Evolutionary conservation across 2,329 filamentous ascomycete species (phyloP).

Genomic region (Pyricularia grisea): DNA sequence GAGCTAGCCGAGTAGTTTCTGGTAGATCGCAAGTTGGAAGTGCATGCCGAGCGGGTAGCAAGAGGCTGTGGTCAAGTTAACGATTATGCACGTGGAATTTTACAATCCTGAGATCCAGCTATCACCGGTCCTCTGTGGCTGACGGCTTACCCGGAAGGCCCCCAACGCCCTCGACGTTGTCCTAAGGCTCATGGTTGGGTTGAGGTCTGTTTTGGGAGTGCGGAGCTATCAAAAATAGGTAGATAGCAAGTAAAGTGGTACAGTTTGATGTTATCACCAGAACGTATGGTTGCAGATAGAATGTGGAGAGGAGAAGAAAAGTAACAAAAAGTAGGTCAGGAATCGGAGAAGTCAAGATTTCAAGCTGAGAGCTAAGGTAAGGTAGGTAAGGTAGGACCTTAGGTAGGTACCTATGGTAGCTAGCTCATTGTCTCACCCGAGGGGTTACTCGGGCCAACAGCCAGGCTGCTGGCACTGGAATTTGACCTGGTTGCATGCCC

Average conservation of each 20-base stretch:
- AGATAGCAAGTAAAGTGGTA: background rate
- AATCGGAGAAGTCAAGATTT: background rate
- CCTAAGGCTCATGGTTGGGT: conserved; percentile 10
- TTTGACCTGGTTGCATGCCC: background rate
- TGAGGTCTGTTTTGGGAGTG: background rate
- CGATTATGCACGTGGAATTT: background rate
- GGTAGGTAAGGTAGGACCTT: too few species aligned
- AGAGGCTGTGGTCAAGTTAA: conserved; percentile 3
- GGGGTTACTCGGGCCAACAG: background rate
- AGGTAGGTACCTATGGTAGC: background rate
- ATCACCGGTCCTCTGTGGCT: background rate
- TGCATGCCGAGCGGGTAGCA: conserved; percentile 5
- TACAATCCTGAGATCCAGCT: background rate
- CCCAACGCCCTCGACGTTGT: conserved; percentile 10
- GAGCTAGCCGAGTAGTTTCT: conserved; percentile 63
- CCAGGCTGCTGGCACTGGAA: background rate
- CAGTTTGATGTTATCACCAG: background rate
- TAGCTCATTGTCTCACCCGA: background rate
- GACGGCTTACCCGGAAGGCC: conserved; percentile 10
- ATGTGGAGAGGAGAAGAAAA: background rate
- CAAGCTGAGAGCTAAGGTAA: background rate
- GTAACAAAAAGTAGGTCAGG: background rate
- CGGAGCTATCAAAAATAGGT: background rate
- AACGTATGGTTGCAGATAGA: background rate
- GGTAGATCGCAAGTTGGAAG: conserved; percentile 16